Evolutionary conservation across 1,139 yeast genomes (phyloP), one percentile per base, ranked within the genome.

Genomic region (Ogataea hybrid): DNA sequence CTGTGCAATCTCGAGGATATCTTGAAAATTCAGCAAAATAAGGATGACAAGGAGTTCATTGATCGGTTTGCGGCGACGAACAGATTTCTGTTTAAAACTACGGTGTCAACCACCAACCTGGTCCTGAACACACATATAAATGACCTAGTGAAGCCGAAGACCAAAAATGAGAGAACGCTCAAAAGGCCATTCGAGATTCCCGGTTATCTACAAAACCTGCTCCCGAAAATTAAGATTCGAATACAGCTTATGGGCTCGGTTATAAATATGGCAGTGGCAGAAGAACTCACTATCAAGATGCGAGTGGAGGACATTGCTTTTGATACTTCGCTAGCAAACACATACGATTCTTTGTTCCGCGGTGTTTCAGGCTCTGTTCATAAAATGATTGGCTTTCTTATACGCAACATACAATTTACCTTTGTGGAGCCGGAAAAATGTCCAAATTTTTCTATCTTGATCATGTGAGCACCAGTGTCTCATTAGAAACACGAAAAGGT

Each of bases 321-420:
- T 9, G 62, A 57, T 43, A 53, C 58, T 4, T 49, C 60, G 4
- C 37, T 50, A 6, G 42, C 56, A 4, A 57, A 53, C 32, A 53
- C 47, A 23, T 30, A 49, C 12, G 43, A 51, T 2, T 52, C 61
- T 3, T 43, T 56, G 11, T 58, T 55, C 37, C 49, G 39, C 9
- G 10, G 35, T 12, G 25, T 41, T 6, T 23, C 47, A 3, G 39
- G 37, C 10, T 21, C 32, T 2, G 43, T 49, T 3, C 48, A 47
- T 25, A 55, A 56, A 35, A 42, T 52, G 4, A 20, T 51, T 10
- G 44, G 45, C 5, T 14, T 46, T 7, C 29, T 50, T 2, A 11
- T 51, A 4, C 50, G 59, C 32, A 56, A 54, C 29, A 20, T 51
- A 5, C 56, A 55, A 37, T 33, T 49, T 11, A 43, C 49, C 3